Percentiles rank a stretch among this genome's conserved stretches.
Evolutionary conservation across 1,284 basidiomycete genomes (phyloP).

Genomic region (Lentinula novae-zelandiae): DNA sequence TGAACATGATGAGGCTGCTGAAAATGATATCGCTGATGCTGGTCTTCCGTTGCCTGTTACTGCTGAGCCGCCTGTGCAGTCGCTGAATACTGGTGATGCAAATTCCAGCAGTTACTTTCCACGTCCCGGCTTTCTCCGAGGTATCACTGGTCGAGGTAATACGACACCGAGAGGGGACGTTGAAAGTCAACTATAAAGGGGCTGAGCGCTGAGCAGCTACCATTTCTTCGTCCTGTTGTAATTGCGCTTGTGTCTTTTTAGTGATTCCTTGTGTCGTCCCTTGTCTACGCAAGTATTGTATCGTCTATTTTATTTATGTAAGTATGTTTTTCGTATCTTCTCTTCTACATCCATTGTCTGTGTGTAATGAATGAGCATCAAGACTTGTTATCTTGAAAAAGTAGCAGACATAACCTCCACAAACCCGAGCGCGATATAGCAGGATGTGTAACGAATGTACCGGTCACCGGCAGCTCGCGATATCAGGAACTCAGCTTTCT

Average conservation of each 20-base stretch:
- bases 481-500: too few species aligned
- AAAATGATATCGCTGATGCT: background rate
- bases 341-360: background rate
- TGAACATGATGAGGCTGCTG: background rate
- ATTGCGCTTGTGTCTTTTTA: background rate
- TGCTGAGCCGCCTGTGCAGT: background rate
- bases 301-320: conserved; percentile 1
- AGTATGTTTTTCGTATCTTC: background rate
- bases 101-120: background rate
- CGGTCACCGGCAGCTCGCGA: too few species aligned
- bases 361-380: too few species aligned
- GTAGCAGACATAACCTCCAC: background rate
- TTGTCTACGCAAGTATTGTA: background rate
- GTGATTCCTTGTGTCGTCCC: background rate
- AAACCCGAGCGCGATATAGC: background rate
- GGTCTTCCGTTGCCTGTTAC: conserved; percentile 9
- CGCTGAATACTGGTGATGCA: background rate
- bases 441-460: too few species aligned
- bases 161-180: conserved; percentile 3
- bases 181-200: conserved; percentile 6
- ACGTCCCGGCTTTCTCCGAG: conserved; percentile 7
- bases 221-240: background rate
- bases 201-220: background rate
- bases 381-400: too few species aligned
- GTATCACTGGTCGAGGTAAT: conserved; percentile 5